Evolutionary conservation across 176 grass and related monocot species (phyloP), one percentile per base, ranked within the genome.

Genomic region (Carex myosuroides): DNA sequence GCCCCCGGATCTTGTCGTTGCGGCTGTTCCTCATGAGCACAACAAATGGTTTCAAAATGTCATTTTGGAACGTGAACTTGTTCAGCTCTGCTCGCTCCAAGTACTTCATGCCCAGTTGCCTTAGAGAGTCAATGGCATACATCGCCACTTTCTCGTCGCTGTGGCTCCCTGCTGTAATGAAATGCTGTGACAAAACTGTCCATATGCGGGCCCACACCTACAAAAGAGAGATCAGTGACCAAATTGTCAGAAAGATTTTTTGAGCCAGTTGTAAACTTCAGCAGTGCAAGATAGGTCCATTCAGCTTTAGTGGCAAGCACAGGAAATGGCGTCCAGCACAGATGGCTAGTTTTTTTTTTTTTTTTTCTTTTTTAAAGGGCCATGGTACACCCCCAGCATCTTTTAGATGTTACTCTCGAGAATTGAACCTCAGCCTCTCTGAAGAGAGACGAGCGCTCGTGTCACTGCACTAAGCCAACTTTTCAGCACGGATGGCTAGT

Each of bases 191-290:
- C 81, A 99, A 85, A 46, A 99, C 93, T 71, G 91, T 93, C 97
- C 97, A 99, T 89, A 99, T 99, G 89, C 93, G 94, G 75, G 97
- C 97, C 97, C 97, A 99, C 41, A 99, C 97, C 97, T 99, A 86
- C 82, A 92, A 61, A 79, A 55, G 24, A 56, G 13, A 77, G 26
- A 57, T 77, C 50, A 56, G 22, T 32, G 21, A 56, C 22, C 35
- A 13, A 77, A 77, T 33, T 6, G 46, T 55, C 50, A 56, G 48
- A 76, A 26, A 33, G 48, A 55, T 55, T 18, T 54, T 54, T 16
- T 13, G 32, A 56, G 32, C 14, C 46, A 70, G 14, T 8, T 20
- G 57, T 60, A 70, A 35, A 70, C 68, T 46, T 48, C 3, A 9
- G 39, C 8, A 3, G 39, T 46, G 68, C 73, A 56, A 55, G 22